Percentiles rank a stretch among this genome's conserved stretches.
Evolutionary conservation across 768 basidiomycete genomes (phyloP).

Genomic region (Ephemerocybe angulata): DNA sequence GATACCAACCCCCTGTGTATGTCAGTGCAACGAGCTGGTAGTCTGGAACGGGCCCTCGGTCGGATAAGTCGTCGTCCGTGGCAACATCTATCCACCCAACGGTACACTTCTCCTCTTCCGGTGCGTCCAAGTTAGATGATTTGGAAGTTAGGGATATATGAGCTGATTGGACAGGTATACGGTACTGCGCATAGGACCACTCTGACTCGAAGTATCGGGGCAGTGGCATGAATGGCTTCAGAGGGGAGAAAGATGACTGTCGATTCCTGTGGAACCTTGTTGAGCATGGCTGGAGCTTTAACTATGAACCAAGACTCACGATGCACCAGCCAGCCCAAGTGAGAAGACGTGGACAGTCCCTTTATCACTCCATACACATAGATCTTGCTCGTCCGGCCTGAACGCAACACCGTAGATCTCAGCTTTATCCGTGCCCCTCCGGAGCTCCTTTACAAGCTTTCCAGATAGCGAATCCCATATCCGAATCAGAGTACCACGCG

Average conservation of each 20-base stretch:
- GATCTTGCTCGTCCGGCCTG: conserved; percentile 77
- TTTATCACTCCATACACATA: conserved; percentile 94
- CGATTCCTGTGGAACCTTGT: conserved; percentile 55
- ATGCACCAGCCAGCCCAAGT: conserved; percentile 58
- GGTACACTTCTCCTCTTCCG: conserved; percentile 80
- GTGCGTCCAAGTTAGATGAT: conserved; percentile 41
- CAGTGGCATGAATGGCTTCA: conserved; percentile 76
- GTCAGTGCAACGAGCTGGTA: conserved; percentile 84
- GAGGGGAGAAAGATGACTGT: conserved; percentile 75
- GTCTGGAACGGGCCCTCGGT: conserved; percentile 33
- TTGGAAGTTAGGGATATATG: conserved; percentile 75
- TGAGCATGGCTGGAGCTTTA: conserved; percentile 6
- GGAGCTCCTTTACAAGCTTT: conserved; percentile 72
- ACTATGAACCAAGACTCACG: conserved; percentile 36
- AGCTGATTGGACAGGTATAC: conserved; percentile 79
- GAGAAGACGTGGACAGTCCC: conserved; percentile 91
- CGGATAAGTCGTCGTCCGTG: conserved; percentile 27
- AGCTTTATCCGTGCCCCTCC: conserved; percentile 86
- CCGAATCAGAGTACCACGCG: conserved; percentile 79
- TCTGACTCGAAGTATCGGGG: conserved; percentile 94
- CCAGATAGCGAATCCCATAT: conserved; percentile 79
- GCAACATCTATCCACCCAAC: conserved; percentile 79
- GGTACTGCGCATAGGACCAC: conserved; percentile 93
- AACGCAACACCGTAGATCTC: conserved; percentile 90
- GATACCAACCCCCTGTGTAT: conserved; percentile 90